Evolutionary conservation across 176 grass and related monocot genomes (phyloP), one percentile per base, ranked within the genome.

Genomic region (Microstegium vimineum): DNA sequence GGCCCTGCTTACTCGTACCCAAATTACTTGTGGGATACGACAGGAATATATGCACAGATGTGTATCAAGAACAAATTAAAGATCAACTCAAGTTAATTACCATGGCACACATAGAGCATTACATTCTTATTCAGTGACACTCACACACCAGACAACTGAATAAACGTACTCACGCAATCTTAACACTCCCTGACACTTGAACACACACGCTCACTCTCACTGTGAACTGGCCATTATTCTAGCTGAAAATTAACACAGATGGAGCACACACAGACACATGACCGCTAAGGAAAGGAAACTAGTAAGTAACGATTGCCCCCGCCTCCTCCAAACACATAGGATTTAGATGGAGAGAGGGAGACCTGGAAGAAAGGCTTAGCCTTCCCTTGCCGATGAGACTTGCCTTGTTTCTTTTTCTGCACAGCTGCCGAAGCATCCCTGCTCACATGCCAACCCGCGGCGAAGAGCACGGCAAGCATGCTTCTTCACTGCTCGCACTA

Each of bases 331-430:
- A 84, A 80, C 31, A 81, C 16, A 8, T 35, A 65, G 78, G 36
- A 85, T 89, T 89, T 85, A 85, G 77, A 89, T 89, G 82, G 87
- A 89, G 77, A 85, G 52, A 89, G 87, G 87, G 87, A 86, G 87
- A 89, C 83, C 83, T 85, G 86, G 86, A 92, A 92, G 90, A 92
- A 92, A 92, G 90, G 90, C 86, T 89, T 92, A 75, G 83, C 90
- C 90, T 92, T 89, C 90, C 90, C 86, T 89, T 80, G 90, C 90
- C 90, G 65, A 92, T 89, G 65, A 83, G 90, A 92, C 90, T 92
- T 92, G 90, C 90, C 90, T 89, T 81, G 16, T 83, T 92, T 89
- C 76, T 82, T n/a, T n/a, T n/a, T n/a, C n/a, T 37, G 36, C 36
- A 37, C 36, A 37, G 36, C 36, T 27, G 27, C 45, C n/a, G 57